Evolutionary conservation across 2,329 filamentous ascomycete species (phyloP), one percentile per base, ranked within the genome.

Genomic region (Cladosporium sp.): DNA sequence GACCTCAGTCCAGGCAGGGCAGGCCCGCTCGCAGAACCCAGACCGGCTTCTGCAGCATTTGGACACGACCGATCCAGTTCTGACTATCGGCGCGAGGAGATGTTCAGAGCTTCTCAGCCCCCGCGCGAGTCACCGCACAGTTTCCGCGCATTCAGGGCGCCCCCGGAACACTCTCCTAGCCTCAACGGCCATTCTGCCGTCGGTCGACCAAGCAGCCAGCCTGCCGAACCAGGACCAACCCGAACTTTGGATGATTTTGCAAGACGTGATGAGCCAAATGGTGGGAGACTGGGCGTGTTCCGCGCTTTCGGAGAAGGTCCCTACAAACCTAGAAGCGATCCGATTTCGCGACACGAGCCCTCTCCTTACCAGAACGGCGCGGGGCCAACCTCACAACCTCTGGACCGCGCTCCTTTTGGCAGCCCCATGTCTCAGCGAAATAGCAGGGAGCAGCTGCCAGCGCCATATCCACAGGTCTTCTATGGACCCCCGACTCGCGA

Each of bases 161-260:
- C 51, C 34, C 58, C 56, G 40, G 62, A 66, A 51, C 56, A 57
- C 18, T 37, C 57, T 14, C 55, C 58, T 42, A 52, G 56, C 33
- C 13, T 55, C 33, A 63, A 63, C 44, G 63, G 60, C 18, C 49
- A 58, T 32, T 58, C 52, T 9, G 49, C 54, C 10, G 56, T 59
- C 11, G 59, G 58, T 13, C 61, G 68, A 33, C 67, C 68, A 3
- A 70, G 56, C 43, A 68, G 67, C 54, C 67, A 70, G 55, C 67
- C 67, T n/a, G 53, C 58, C 14, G 61, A 67, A 40, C 56, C 52
- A 4, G 49, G 54, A 10, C 49, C 52, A 22, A 53, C 50, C 28
- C 50, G 43, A 9, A 42, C 50, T 6, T 37, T 53, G 19, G 50
- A 53, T 13, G 50, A 53, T 14, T 35, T 53, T 11, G 31, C 34